Conservation (phyloP, 1,284 basidiomycete genomes). For the Psilocybe mexicana region DNA sequence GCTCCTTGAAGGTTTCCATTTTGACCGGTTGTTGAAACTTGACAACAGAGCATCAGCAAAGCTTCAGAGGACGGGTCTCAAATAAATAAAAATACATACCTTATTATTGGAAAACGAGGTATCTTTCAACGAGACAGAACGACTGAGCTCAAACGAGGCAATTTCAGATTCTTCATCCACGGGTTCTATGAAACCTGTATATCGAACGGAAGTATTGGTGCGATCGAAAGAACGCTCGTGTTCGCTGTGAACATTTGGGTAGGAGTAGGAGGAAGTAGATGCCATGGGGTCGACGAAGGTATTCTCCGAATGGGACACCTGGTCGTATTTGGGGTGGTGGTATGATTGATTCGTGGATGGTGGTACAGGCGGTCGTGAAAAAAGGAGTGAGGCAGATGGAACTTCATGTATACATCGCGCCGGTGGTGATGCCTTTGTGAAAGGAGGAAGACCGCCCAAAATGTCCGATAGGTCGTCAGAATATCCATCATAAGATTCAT, state of each 20-base stretch:
- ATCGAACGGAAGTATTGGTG: conserved; percentile 38
- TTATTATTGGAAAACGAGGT: background rate
- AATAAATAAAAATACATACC: background rate
- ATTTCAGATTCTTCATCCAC: conserved; percentile 54
- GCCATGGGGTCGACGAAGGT: background rate
- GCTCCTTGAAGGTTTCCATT: conserved; percentile 30
- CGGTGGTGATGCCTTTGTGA: conserved; percentile 25
- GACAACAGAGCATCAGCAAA: background rate
- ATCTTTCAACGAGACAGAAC: conserved; percentile 18
- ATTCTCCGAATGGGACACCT: background rate
- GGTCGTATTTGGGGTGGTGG: background rate
- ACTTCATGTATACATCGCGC: conserved; percentile 50
- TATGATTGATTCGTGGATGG: background rate
- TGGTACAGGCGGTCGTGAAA: conserved; percentile 31
- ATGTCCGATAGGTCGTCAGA: conserved; percentile 15
- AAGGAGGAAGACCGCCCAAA: conserved; percentile 13
- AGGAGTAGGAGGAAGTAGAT: background rate
- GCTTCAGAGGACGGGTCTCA: background rate
- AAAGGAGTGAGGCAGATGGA: conserved; percentile 34
- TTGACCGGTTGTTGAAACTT: conserved; percentile 4
- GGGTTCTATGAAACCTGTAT: conserved; percentile 52
- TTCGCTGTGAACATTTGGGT: background rate
- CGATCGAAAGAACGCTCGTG: background rate
- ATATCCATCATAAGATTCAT: conserved; percentile 5
- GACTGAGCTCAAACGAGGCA: conserved; percentile 42